Conservation (phyloP, 805 yeast species). For the Yamadazyma ubonensis region DNA sequence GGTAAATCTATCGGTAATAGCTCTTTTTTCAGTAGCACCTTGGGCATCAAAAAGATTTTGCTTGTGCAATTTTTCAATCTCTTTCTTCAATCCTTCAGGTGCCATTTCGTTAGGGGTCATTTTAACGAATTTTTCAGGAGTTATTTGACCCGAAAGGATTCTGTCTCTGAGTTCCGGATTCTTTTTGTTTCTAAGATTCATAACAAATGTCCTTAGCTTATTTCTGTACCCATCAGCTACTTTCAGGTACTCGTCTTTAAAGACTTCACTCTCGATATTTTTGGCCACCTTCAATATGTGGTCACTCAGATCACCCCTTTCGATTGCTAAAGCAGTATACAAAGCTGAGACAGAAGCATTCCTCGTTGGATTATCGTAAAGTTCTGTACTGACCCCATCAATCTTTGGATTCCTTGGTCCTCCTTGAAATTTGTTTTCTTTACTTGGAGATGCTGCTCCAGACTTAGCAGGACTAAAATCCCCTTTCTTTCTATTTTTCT, state of each 20-base stretch:
- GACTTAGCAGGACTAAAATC: conserved; percentile 11
- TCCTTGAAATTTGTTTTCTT: conserved; percentile 38
- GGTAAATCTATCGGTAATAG: conserved; percentile 93
- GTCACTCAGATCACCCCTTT: conserved; percentile 57
- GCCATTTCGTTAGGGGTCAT: conserved; percentile 97
- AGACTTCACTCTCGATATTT: conserved; percentile 73
- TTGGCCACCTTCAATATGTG: conserved; percentile 62
- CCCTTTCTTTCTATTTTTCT: conserved; percentile 46
- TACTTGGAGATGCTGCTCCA: conserved; percentile 20
- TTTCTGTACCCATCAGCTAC: conserved; percentile 67
- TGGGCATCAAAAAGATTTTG: conserved; percentile 94
- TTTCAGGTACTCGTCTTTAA: conserved; percentile 55
- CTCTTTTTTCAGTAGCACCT: conserved; percentile 94
- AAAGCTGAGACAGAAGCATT: conserved; percentile 81
- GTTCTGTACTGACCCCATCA: conserved; percentile 71
- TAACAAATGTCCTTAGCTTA: conserved; percentile 80
- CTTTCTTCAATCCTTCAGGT: conserved; percentile 83
- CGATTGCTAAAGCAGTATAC: conserved; percentile 87
- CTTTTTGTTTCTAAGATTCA: conserved; percentile 84
- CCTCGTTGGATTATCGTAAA: conserved; percentile 76
- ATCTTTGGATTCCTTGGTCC: conserved; percentile 74
- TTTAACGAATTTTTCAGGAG: conserved; percentile 61
- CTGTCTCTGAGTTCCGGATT: conserved; percentile 80
- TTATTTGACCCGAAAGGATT: conserved; percentile 64
- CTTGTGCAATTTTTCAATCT: conserved; percentile 79